These are phyloP conservation scores for Amanita jacksonii DNA, from an alignment of 768 basidiomycete genomes.

Conservation along the genomic window DNA sequence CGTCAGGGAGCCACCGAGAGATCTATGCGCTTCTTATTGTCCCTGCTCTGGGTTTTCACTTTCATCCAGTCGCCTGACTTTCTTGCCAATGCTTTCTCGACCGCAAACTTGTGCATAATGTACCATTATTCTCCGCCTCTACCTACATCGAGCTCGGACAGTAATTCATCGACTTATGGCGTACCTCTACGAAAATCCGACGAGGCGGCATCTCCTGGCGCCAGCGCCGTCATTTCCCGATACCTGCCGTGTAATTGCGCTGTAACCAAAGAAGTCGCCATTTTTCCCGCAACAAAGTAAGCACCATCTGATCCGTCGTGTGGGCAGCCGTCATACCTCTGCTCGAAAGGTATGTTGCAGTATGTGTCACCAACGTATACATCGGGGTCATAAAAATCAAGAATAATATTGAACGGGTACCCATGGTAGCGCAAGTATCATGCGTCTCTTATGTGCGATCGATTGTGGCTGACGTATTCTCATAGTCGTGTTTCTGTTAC, in stretches of 20 bases:
- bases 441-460: not conserved
- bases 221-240: constrained; percentile 3
- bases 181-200: constrained; percentile 6
- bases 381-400: constrained; percentile 24
- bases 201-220: constrained; percentile 4
- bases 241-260: constrained; percentile 6
- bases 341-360: constrained; percentile 33
- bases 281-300: constrained; percentile 8
- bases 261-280: constrained; percentile 3
- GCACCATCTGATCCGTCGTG: constrained; percentile 1
- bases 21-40: not conserved
- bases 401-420: constrained; percentile 22
- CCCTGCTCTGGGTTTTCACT: not conserved
- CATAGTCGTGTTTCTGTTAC: constrained; percentile 40
- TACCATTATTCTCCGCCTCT: constrained; percentile 4
- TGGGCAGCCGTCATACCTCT: not conserved
- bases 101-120: constrained; percentile 6
- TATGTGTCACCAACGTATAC: constrained; percentile 35
- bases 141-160: constrained; percentile 4
- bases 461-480: constrained; percentile 2
- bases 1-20: constrained; percentile 1
- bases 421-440: constrained; percentile 42
- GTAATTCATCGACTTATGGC: constrained; percentile 3
- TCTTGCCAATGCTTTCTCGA: constrained; percentile 8
- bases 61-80: constrained; percentile 1